These are phyloP conservation scores for Centrapalus pauciflorus DNA, from an alignment of 129 eudicot species.

Conservation along the genomic window DNA sequence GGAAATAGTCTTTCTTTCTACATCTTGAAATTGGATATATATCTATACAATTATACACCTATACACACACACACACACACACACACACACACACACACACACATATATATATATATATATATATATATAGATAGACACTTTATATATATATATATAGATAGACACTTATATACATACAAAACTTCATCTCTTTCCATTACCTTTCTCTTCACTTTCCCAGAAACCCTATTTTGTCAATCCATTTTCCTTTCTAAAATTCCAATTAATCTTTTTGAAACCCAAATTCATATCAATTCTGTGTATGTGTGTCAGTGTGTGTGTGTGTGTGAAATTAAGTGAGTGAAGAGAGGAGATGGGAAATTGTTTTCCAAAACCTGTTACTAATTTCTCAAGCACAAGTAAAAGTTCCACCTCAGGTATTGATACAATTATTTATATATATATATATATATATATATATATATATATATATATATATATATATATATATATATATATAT, in stretches of 20 bases:
- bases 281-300: neutral
- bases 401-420: constrained; percentile 37
- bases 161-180: neutral
- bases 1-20: constrained; percentile 23
- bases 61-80: no score
- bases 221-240: constrained; percentile 3
- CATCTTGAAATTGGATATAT: neutral
- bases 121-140: neutral
- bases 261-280: neutral
- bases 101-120: neutral
- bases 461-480: neutral
- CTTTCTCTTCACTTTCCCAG: constrained; percentile 37
- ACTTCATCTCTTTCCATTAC: constrained; percentile 13
- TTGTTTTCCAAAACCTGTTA: constrained; percentile 58
- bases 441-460: no score
- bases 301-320: neutral
- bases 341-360: constrained; percentile 51
- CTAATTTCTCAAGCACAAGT: constrained; percentile 29
- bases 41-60: neutral
- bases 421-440: neutral
- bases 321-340: no score
- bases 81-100: no score
- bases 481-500: no score
- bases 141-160: neutral
- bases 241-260: constrained; percentile 9